Evolutionary conservation across 2,329 filamentous ascomycete genomes (phyloP).

Genomic region (Fusarium tupiense): DNA sequence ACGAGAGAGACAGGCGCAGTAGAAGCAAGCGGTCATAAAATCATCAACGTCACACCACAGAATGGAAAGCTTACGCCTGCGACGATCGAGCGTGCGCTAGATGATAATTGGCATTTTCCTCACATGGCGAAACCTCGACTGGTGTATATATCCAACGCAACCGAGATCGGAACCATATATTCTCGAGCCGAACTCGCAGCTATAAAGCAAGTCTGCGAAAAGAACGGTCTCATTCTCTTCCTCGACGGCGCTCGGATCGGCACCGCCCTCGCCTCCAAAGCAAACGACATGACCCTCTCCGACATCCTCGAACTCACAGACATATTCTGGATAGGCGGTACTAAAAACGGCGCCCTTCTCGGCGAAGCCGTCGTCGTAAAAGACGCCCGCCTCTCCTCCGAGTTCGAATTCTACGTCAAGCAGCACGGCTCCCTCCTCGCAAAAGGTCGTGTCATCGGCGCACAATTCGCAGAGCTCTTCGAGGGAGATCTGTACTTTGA

Average conservation of each 20-base stretch:
- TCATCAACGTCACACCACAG: conserved; percentile 57
- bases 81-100: conserved; percentile 53
- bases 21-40: conserved; percentile 62
- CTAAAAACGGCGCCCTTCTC: conserved; percentile 61
- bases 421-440: conserved; percentile 61
- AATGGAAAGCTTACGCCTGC: conserved; percentile 59
- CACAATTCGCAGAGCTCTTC: conserved; percentile 61
- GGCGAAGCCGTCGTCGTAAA: conserved; percentile 63
- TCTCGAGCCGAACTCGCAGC: conserved; percentile 53
- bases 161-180: conserved; percentile 61
- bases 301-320: conserved; percentile 60
- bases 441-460: conserved; percentile 59
- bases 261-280: conserved; percentile 53
- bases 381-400: conserved; percentile 51
- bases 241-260: conserved; percentile 60
- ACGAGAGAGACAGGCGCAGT: conserved; percentile 61
- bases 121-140: conserved; percentile 61
- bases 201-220: conserved; percentile 55
- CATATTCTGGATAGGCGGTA: conserved; percentile 65
- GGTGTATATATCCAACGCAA: conserved; percentile 63
- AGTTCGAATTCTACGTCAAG: conserved; percentile 62
- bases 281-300: conserved; percentile 54
- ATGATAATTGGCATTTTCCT: conserved; percentile 61
- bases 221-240: conserved; percentile 54
- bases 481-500: conserved; percentile 57